Evolutionary conservation across 2,329 filamentous ascomycete species (phyloP).

Genomic region (Furcasterigmium sp.): DNA sequence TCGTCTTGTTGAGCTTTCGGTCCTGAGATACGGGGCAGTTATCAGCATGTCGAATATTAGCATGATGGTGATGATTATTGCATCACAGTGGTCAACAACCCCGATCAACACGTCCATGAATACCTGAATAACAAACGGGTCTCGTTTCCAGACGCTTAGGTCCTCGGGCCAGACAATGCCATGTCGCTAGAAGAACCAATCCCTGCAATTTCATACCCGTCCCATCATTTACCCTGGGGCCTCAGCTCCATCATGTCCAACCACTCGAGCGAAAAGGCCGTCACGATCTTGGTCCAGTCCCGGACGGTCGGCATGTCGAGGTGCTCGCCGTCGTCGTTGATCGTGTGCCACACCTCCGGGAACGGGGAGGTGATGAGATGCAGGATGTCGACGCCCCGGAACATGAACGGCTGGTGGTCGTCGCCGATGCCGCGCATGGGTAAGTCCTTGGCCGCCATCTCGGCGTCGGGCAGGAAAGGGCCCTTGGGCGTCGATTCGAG

Average conservation of each 20-base stretch:
- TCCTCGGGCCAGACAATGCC: too few species aligned
- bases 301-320: constrained; percentile 65
- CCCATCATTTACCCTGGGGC: constrained; percentile 11
- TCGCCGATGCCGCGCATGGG: constrained; percentile 48
- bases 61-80: too few species aligned
- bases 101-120: too few species aligned
- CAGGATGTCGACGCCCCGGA: constrained; percentile 66
- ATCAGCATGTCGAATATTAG: too few species aligned
- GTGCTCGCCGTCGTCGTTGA: constrained; percentile 67
- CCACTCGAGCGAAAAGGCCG: constrained; percentile 74
- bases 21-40: too few species aligned
- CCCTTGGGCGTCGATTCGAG: constrained; percentile 31
- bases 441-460: constrained; percentile 34
- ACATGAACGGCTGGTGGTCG: constrained; percentile 75
- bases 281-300: constrained; percentile 71
- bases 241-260: constrained; percentile 56
- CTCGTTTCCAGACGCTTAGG: too few species aligned
- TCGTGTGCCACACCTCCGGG: constrained; percentile 66
- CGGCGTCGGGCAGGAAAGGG: constrained; percentile 52
- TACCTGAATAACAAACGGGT: too few species aligned
- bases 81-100: too few species aligned
- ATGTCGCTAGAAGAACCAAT: too few species aligned
- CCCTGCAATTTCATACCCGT: not conserved
- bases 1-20: too few species aligned
- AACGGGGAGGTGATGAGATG: constrained; percentile 72